phyloP scores from a whole-genome alignment of 208 protist species.

The Crithidia brevicula region DNA sequence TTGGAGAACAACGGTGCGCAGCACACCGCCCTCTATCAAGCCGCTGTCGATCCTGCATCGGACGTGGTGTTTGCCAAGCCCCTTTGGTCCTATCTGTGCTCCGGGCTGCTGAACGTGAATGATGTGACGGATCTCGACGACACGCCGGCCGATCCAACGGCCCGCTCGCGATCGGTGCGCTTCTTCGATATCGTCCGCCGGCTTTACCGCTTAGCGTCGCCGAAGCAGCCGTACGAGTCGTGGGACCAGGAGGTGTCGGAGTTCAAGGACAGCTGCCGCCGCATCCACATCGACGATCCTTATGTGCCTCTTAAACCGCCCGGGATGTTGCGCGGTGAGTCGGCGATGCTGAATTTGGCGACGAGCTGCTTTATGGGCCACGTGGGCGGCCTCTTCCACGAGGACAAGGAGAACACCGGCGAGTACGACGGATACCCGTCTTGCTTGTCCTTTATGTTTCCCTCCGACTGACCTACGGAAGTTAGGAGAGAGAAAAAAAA shows the following conservation, averaged over 20 bases:
- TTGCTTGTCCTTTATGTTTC: conserved; percentile 47
- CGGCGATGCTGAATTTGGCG: conserved; percentile 51
- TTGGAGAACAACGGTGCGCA: conserved; percentile 28
- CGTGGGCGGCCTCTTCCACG: conserved; percentile 16
- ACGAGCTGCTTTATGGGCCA: conserved; percentile 54
- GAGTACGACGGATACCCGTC: conserved; percentile 33
- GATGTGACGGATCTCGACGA: conserved; percentile 9
- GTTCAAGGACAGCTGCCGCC: conserved; percentile 80
- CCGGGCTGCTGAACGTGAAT: conserved; percentile 40
- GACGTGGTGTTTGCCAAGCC: conserved; percentile 83
- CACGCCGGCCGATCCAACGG: conserved; percentile 3
- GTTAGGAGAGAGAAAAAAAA: conserved; percentile 16
- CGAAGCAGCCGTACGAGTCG: conserved; percentile 49
- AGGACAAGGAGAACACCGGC: conserved; percentile 27
- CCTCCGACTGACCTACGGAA: conserved; percentile 22
- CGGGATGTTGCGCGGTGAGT: conserved; percentile 22
- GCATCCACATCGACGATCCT: conserved; percentile 44
- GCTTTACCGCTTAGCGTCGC: conserved; percentile 54
- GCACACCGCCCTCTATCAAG: conserved; percentile 52
- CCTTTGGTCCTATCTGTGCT: conserved; percentile 66
- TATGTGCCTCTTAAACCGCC: conserved; percentile 34
- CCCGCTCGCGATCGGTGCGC: conserved; percentile 29
- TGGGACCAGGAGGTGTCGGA: conserved; percentile 74
- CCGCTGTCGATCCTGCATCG: conserved; percentile 48
- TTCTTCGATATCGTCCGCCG: conserved; percentile 70